Evolutionary conservation across 176 grass and related monocot species (phyloP).

Genomic region (Oryza nivara): DNA sequence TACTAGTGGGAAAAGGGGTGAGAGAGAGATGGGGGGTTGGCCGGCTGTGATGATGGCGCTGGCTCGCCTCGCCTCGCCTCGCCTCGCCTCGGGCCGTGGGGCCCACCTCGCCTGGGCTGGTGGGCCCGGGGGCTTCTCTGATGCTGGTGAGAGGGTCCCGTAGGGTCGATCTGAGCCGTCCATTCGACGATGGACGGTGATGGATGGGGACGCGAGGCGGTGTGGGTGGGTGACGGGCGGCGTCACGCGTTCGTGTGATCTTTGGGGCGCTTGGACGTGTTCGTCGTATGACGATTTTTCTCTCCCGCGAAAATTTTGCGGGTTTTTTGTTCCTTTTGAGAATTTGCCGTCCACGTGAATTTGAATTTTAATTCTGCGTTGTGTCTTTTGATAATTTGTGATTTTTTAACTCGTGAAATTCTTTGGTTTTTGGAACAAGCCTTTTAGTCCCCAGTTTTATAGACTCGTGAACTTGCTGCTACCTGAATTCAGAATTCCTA

Average conservation of each 20-base stretch:
- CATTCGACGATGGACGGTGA: background rate
- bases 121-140: background rate
- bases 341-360: background rate
- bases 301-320: background rate
- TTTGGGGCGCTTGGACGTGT: background rate
- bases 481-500: background rate
- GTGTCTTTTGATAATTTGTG: background rate
- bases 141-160: background rate
- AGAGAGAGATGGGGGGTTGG: constrained; percentile 2
- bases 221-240: background rate
- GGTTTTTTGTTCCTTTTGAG: no score
- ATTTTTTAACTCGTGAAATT: background rate
- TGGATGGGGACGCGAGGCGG: no score
- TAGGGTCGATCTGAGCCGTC: background rate
- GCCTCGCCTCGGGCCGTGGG: background rate
- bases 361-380: background rate
- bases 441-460: no score
- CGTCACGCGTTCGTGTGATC: constrained; percentile 8
- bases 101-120: background rate
- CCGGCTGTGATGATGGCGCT: constrained; percentile 49
- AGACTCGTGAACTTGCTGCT: no score
- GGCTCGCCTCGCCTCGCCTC: constrained; percentile 25
- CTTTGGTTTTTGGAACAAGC: background rate
- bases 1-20: constrained; percentile 24
- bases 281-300: background rate